phyloP scores from a whole-genome alignment of 768 basidiomycete species.

The Tubosaeta brunneosetosa region DNA sequence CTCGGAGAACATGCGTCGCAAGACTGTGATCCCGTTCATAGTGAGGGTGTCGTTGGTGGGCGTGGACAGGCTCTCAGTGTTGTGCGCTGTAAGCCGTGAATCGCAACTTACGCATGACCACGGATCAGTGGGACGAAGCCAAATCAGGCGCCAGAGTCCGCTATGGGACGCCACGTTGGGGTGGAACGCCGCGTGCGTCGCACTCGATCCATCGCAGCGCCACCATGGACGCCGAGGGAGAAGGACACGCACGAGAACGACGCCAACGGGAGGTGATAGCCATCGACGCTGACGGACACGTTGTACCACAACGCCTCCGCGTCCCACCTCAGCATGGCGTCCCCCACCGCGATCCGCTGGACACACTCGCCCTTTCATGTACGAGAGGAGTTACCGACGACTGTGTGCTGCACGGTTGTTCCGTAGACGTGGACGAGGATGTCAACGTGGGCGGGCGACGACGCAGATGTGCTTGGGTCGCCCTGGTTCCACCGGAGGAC shows the following conservation, averaged over 20 bases:
- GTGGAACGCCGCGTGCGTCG: conserved; percentile 9
- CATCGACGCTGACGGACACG: conserved; percentile 4
- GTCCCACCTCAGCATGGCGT: conserved; percentile 11
- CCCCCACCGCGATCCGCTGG: conserved; percentile 7
- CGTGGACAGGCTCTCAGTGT: conserved; percentile 3
- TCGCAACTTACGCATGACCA: conserved; percentile 8
- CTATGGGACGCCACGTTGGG: conserved; percentile 12
- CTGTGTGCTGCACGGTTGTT: neutral
- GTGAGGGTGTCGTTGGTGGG: neutral
- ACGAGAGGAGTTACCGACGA: neutral
- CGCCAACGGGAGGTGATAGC: conserved; percentile 6
- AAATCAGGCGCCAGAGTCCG: conserved; percentile 7
- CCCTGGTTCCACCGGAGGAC: conserved; percentile 14
- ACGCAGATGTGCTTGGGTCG: neutral
- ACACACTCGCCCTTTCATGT: neutral
- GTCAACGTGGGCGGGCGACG: conserved; percentile 6
- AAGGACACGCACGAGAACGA: conserved; percentile 10
- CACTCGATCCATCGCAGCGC: neutral
- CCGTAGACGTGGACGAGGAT: conserved; percentile 6
- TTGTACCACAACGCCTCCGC: conserved; percentile 11
- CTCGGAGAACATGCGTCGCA: conserved; percentile 13
- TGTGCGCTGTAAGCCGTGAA: neutral
- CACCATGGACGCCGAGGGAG: neutral
- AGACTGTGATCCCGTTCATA: conserved; percentile 3
- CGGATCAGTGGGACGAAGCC: conserved; percentile 12